These are phyloP conservation scores for Pneumocystis jirovecii DNA, from an alignment of 1,139 yeast species.

Conservation along the genomic window DNA sequence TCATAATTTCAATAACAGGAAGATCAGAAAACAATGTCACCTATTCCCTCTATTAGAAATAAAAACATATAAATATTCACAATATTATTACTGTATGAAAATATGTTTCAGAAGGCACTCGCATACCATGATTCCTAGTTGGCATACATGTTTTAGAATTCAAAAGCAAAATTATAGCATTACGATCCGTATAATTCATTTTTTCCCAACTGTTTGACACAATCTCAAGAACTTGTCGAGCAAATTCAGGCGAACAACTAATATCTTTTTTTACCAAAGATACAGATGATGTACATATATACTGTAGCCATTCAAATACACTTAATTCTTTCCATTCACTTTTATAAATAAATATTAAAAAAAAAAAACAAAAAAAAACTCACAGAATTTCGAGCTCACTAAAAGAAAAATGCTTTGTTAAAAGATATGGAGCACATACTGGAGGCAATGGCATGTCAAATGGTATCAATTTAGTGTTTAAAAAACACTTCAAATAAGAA, in stretches of 20 bases:
- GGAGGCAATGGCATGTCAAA: slow-evolving; percentile 23
- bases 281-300: background rate
- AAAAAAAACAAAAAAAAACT: slow-evolving; percentile 4
- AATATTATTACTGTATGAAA: slow-evolving; percentile 14
- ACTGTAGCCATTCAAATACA: background rate
- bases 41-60: slow-evolving; percentile 4
- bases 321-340: slow-evolving; percentile 19
- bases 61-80: background rate
- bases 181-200: slow-evolving; percentile 12
- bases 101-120: slow-evolving; percentile 25
- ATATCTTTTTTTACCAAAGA: slow-evolving; percentile 15
- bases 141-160: slow-evolving; percentile 24
- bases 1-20: slow-evolving; percentile 23
- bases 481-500: slow-evolving; percentile 19
- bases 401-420: slow-evolving; percentile 16
- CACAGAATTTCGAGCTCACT: slow-evolving; percentile 14
- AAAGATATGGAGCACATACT: slow-evolving; percentile 20
- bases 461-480: slow-evolving; percentile 19
- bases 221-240: slow-evolving; percentile 19
- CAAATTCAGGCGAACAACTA: slow-evolving; percentile 19
- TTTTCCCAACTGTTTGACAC: slow-evolving; percentile 20
- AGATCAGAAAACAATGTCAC: slow-evolving; percentile 27
- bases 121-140: slow-evolving; percentile 26
- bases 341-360: background rate
- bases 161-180: slow-evolving; percentile 16